These are phyloP conservation scores for Xerocomus minutiporus DNA, from an alignment of 1,284 basidiomycete species.

Conservation along the genomic window DNA sequence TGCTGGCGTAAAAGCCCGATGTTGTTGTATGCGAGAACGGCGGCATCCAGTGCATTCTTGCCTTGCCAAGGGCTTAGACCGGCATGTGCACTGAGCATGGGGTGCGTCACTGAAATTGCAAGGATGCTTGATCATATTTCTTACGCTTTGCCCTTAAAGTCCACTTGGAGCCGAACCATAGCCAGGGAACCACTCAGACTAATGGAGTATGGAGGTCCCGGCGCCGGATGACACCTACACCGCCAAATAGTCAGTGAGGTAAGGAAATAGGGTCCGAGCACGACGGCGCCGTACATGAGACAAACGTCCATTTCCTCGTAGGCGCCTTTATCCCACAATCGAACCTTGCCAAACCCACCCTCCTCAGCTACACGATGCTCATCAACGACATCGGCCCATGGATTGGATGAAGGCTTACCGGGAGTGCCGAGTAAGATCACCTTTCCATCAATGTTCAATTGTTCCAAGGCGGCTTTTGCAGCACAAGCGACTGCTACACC, in stretches of 20 bases:
- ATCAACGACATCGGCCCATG: background rate
- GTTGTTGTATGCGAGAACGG: slow-evolving; percentile 67
- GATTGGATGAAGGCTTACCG: slow-evolving; percentile 33
- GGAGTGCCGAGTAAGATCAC: slow-evolving; percentile 76
- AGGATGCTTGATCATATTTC: slow-evolving; percentile 14
- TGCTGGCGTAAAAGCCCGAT: slow-evolving; percentile 76
- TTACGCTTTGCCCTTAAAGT: slow-evolving; percentile 58
- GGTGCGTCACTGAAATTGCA: background rate
- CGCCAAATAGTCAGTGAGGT: background rate
- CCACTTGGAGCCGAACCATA: slow-evolving; percentile 44
- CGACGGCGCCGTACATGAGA: slow-evolving; percentile 48
- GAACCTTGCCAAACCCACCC: slow-evolving; percentile 66
- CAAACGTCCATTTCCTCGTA: slow-evolving; percentile 68
- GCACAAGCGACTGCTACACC: slow-evolving; percentile 69
- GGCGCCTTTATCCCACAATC: slow-evolving; percentile 57
- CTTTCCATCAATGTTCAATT: slow-evolving; percentile 57
- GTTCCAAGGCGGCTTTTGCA: slow-evolving; percentile 53
- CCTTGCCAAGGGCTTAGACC: slow-evolving; percentile 73
- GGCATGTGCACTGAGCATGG: slow-evolving; percentile 55
- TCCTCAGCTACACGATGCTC: slow-evolving; percentile 56
- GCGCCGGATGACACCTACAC: slow-evolving; percentile 58
- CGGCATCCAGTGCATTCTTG: slow-evolving; percentile 72
- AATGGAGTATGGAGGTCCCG: slow-evolving; percentile 52
- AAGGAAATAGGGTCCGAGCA: background rate
- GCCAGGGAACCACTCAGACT: slow-evolving; percentile 53